Evolutionary conservation across 306 rosid species (phyloP).

Genomic region (Rosa persica): DNA sequence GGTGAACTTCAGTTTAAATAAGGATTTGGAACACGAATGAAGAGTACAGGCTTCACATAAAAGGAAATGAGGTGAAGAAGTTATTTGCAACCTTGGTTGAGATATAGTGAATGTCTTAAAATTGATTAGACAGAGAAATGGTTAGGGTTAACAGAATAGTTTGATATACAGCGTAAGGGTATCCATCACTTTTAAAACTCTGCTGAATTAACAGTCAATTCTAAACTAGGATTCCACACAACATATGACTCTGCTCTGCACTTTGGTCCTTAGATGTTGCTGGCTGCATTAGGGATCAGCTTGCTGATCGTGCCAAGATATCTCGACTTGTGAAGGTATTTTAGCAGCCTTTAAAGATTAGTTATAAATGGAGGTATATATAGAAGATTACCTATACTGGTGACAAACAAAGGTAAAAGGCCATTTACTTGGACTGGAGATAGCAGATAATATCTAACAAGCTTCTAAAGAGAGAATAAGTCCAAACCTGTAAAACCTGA

Average conservation of each 20-base stretch:
- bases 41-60: not conserved
- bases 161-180: not conserved
- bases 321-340: not conserved
- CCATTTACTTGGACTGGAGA: not conserved
- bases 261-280: not conserved
- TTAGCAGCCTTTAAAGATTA: not conserved
- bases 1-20: not conserved
- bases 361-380: not conserved
- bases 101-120: not conserved
- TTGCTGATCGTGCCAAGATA: not conserved
- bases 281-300: not conserved
- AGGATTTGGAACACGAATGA: not conserved
- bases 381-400: not conserved
- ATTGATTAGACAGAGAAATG: not conserved
- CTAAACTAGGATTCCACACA: not conserved
- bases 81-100: constrained; percentile 3
- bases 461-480: not conserved
- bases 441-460: not conserved
- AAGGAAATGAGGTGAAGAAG: not conserved
- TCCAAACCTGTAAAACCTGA: constrained; percentile 83
- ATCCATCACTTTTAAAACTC: not conserved
- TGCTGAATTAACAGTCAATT: not conserved
- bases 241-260: not conserved
- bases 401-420: not conserved
- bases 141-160: not conserved